Percentiles rank a stretch among this genome's conserved stretches.
Conservation (phyloP, 106 monocot species). For the Dactylorhiza incarnata region DNA sequence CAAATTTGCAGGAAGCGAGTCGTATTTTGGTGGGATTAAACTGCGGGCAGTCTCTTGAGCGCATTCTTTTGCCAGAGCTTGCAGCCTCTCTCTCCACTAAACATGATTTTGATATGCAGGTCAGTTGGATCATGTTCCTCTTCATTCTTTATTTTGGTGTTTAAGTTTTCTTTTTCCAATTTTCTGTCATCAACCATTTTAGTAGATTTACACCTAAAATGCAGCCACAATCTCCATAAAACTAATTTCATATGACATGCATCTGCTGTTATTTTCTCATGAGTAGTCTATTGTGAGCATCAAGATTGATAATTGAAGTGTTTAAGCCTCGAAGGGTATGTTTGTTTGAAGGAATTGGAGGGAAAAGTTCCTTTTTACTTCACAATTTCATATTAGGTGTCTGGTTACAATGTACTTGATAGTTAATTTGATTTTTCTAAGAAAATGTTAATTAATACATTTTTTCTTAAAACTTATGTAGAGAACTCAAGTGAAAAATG, state of each 20-base stretch:
- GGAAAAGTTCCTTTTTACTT: too few species aligned
- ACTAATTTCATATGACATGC: background rate
- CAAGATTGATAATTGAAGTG: too few species aligned
- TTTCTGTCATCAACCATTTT: background rate
- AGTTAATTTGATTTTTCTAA: too few species aligned
- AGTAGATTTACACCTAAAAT: background rate
- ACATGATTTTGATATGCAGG: slow-evolving; percentile 85
- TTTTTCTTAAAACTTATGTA: too few species aligned
- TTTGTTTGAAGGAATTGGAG: too few species aligned
- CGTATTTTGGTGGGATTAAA: slow-evolving; percentile 74
- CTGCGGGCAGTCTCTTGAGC: slow-evolving; percentile 52
- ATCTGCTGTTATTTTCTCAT: background rate
- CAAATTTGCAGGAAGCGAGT: slow-evolving; percentile 67
- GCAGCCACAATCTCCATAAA: background rate
- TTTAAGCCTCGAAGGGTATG: too few species aligned
- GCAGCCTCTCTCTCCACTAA: slow-evolving; percentile 30
- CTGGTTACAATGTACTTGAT: too few species aligned
- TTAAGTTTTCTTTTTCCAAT: background rate
- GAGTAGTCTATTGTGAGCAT: too few species aligned
- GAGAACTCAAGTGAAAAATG: too few species aligned
- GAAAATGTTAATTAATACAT: too few species aligned
- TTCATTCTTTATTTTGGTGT: background rate
- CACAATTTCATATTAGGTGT: too few species aligned
- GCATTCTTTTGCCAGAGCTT: slow-evolving; percentile 28
- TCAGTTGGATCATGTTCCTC: slow-evolving; percentile 6